Base-by-base conservation (phyloP, 805 yeast species). In the Nakazawaea wyomingensis region DNA sequence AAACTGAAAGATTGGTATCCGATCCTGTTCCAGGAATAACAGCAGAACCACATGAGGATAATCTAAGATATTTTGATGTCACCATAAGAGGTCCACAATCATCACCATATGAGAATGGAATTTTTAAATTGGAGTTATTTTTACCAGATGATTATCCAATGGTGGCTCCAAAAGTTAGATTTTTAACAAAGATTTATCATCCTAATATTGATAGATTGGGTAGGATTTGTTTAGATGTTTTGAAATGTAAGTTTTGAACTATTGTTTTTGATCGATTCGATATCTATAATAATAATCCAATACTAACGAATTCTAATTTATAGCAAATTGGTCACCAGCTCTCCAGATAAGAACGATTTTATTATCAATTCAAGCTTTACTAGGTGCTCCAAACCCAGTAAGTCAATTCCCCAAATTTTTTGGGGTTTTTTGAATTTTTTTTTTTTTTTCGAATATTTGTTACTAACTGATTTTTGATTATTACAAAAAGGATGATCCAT, bases 21-120 rank as follows among this genome's bases (percentile, higher is more conserved):
- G 99, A 93, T 55, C 98, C 99, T 1, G 98, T 91, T 1, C 95
- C 96, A 4, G 99, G 98, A 2, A 93, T 93, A 54, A 75, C 82
- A 0, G 99, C 98, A 2, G 75, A 71, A 22, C 99, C 99, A 5
- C 95, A 86, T 47, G 98, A 91, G 45, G 96, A 90, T 50, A 93
- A 93, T 62, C 69, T 93, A 50, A 78, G 99, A 52, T 88, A 91
- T 61, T 93, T 93, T 56, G 86, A 88, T 50, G 99, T 93, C 20
- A 78, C 86, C 2, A 83, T 93, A 48, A 88, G 86, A 47, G 99
- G 99, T 0, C 99, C 99, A 8, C 70, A 75, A 24, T 82, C 84
- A 41, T 85, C 96, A 1, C 98, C 99, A 1, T 93, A 91, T 58
- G 96, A 91, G 57, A 57, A 64, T 42, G 88, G 89, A n/a, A 61